Base-by-base conservation (phyloP, 1,139 yeast genomes). In the Geotrichum fermentans region DNA sequence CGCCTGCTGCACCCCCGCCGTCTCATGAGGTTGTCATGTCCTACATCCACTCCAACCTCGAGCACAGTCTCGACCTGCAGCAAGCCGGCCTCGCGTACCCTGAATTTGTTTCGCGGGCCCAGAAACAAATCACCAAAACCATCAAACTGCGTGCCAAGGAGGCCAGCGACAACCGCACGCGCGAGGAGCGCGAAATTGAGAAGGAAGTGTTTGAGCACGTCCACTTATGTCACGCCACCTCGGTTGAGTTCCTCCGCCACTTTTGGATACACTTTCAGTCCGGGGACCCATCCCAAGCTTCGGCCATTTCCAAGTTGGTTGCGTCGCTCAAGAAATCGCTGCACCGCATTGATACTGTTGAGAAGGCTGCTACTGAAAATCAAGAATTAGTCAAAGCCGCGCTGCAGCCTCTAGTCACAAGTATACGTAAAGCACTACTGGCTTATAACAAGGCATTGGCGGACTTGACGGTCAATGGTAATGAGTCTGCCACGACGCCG, bases 181-280 rank as follows among this genome's bases (percentile, higher is more conserved):
- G 45, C 10, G 50, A 45, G 16, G 51, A 55, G 13, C 57, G 52
- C 4, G 58, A 53, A n/a, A 42, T 45, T 8, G 57, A 56, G 26
- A 51, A 45, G 35, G 50, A 51, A 26, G 52, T 61, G 11, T 46
- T 57, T 28, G 64, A 60, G 30, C 59, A 60, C 34, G 58, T 64
- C 7, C 59, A 58, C 26, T 50, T 78, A 29, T 70, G 79, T 17
- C 89, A 83, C 60, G 76, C 82, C 1, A 82, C 90, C 0, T 77
- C 88, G 1, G 73, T 80, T 36, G 92, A 83, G 62, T 83, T 83
- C 59, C 63, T 83, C 41, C 75, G 79, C 50, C 90, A 83, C 62
- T 83, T 83, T 61, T 83, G 88, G 83, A 62, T 73, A 4, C 80
- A 79, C 58, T 79, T 78, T 58, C 75, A 74, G 55, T 76, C 80